phyloP scores from a whole-genome alignment of 371 early-diverging fungal genomes.

The Rhizopus arrhizus region DNA sequence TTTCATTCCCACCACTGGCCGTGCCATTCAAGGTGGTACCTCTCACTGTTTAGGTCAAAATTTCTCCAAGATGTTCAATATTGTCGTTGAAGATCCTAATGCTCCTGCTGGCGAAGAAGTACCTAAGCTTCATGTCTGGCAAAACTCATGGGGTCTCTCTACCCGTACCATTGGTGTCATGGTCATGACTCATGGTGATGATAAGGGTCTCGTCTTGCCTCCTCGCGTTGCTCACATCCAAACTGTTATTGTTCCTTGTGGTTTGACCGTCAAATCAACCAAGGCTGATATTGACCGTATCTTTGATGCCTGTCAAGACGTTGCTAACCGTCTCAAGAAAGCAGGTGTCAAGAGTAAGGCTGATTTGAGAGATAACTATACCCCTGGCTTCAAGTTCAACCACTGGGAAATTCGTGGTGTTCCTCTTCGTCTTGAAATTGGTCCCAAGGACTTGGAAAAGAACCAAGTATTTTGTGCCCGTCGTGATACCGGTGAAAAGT shows the following conservation, averaged over 20 bases:
- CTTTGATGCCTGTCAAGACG: constrained; percentile 70
- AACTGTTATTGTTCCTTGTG: constrained; percentile 96
- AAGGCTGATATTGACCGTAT: constrained; percentile 71
- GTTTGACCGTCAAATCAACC: constrained; percentile 88
- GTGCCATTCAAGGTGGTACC: constrained; percentile 99
- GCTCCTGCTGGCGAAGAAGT: constrained; percentile 48
- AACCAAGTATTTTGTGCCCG: constrained; percentile 83
- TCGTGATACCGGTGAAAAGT: constrained; percentile 84
- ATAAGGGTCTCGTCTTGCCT: constrained; percentile 98
- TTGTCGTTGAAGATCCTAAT: constrained; percentile 50
- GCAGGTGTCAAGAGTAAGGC: constrained; percentile 87
- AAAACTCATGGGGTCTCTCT: constrained; percentile 99
- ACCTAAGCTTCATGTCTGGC: constrained; percentile 86
- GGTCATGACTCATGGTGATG: constrained; percentile 99
- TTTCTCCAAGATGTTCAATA: constrained; percentile 98
- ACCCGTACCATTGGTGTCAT: constrained; percentile 99
- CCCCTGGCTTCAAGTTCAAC: constrained; percentile 99
- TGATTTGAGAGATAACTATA: constrained; percentile 92
- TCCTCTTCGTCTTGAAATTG: constrained; percentile 98
- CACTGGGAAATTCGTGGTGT: constrained; percentile 99
- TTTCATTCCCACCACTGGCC: constrained; percentile 97
- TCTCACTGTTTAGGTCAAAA: constrained; percentile 99
- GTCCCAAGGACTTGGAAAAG: constrained; percentile 94
- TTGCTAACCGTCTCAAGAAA: constrained; percentile 71
- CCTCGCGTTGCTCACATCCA: constrained; percentile 95